Percentiles rank a stretch among this genome's conserved stretches.
Evolutionary conservation across 768 basidiomycete genomes (phyloP).

Genomic region (Lyophyllum semitale): DNA sequence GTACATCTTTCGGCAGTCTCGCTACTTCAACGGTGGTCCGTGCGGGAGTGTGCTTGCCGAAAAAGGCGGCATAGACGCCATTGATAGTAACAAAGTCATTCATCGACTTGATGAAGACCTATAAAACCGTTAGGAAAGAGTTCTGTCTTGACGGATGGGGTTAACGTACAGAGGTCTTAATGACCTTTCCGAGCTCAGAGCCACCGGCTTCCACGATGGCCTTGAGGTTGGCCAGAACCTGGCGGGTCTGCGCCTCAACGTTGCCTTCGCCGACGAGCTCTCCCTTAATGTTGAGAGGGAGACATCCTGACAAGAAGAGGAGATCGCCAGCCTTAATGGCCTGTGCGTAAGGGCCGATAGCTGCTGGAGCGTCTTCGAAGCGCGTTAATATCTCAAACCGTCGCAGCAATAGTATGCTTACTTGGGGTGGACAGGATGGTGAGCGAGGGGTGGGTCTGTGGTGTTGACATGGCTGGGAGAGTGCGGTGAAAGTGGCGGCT

Average conservation of each 20-base stretch:
- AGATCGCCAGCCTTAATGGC: constrained; percentile 82
- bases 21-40: constrained; percentile 90
- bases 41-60: constrained; percentile 91
- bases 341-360: constrained; percentile 88
- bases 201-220: constrained; percentile 83
- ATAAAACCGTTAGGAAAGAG: background rate
- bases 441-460: constrained; percentile 41
- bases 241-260: constrained; percentile 77
- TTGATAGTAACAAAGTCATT: constrained; percentile 87
- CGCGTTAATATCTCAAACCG: background rate
- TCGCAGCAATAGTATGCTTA: constrained; percentile 24
- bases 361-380: constrained; percentile 68
- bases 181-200: constrained; percentile 75
- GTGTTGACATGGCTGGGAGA: constrained; percentile 30
- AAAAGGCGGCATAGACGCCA: constrained; percentile 78
- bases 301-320: constrained; percentile 88
- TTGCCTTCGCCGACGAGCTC: constrained; percentile 68
- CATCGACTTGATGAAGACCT: constrained; percentile 95
- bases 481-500: constrained; percentile 13
- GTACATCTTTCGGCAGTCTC: constrained; percentile 85
- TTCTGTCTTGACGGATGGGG: background rate
- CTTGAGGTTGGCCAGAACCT: constrained; percentile 85
- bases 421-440: constrained; percentile 41
- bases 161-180: constrained; percentile 83
- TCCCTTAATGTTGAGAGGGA: constrained; percentile 81